These are phyloP conservation scores for Penicillium corylophilum DNA, from an alignment of 2,329 filamentous ascomycete genomes.

Conservation along the genomic window DNA sequence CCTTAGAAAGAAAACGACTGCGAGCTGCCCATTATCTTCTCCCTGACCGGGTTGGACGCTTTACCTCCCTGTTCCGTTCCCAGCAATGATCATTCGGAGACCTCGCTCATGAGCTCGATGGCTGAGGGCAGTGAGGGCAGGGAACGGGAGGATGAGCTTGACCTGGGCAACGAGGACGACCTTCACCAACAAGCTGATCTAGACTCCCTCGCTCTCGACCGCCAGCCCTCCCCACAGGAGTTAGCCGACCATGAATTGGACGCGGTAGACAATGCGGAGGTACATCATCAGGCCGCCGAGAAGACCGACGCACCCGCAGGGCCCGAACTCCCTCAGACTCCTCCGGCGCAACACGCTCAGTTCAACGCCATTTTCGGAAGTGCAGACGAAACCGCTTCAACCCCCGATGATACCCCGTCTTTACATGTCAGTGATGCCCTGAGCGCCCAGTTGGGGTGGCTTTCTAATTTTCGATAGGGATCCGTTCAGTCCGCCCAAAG, in stretches of 20 bases:
- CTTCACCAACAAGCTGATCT: conserved; percentile 30
- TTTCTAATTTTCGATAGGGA: conserved; percentile 43
- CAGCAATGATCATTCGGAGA: conserved; percentile 55
- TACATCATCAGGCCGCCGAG: conserved; percentile 20
- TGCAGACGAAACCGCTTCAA: conserved; percentile 69
- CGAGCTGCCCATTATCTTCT: not conserved
- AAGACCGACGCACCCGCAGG: conserved; percentile 17
- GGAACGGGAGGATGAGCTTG: conserved; percentile 56
- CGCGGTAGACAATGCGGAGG: conserved; percentile 24
- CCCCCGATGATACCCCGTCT: conserved; percentile 81
- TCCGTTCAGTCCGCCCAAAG: conserved; percentile 62
- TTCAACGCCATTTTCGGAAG: conserved; percentile 34
- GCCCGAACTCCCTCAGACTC: conserved; percentile 20
- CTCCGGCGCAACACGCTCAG: conserved; percentile 23
- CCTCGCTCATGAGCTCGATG: conserved; percentile 68
- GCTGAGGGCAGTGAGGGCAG: conserved; percentile 62
- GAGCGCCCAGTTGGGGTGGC: conserved; percentile 56
- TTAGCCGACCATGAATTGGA: conserved; percentile 27
- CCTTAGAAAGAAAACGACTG: not conserved
- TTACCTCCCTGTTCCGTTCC: conserved; percentile 17
- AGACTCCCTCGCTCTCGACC: conserved; percentile 27
- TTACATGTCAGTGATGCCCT: conserved; percentile 62
- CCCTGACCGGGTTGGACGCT: conserved; percentile 4
- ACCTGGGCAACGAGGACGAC: conserved; percentile 43
- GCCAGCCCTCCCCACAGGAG: conserved; percentile 18